Evolutionary conservation across 1,139 yeast species (phyloP).

Genomic region (Saccharomycopsis phalli): DNA sequence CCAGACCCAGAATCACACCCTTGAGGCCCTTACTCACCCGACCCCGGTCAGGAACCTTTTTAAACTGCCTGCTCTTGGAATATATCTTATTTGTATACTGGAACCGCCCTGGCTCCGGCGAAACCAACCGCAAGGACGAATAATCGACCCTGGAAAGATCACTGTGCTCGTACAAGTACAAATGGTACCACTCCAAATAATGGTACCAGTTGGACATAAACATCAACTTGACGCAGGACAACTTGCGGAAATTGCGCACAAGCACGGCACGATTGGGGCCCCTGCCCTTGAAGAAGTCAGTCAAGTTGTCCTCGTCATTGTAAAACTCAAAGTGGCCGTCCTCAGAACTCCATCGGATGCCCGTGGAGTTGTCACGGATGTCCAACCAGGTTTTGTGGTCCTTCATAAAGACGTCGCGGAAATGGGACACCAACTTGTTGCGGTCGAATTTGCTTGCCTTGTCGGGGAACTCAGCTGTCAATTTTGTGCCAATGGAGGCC

Average conservation of each 20-base stretch:
- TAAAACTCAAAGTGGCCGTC: conserved; percentile 9
- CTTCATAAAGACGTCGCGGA: conserved; percentile 14
- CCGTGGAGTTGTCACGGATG: conserved; percentile 11
- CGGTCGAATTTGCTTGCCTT: conserved; percentile 10
- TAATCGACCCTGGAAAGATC: conserved; percentile 7
- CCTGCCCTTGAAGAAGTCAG: conserved; percentile 5
- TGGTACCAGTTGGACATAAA: conserved; percentile 14
- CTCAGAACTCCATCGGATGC: conserved; percentile 8
- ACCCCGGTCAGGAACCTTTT: conserved; percentile 1
- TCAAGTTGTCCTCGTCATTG: conserved; percentile 3
- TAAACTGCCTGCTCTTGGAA: conserved; percentile 9
- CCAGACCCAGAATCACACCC: too few species aligned
- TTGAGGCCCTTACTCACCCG: too few species aligned
- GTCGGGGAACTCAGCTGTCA: conserved; percentile 7
- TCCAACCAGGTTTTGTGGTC: conserved; percentile 17
- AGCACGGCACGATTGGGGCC: conserved; percentile 8
- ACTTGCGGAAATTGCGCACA: conserved; percentile 7
- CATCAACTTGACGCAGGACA: conserved; percentile 14
- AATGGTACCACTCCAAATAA: conserved; percentile 12
- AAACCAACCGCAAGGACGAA: conserved; percentile 1
- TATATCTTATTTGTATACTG: conserved; percentile 5
- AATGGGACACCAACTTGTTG: conserved; percentile 11
- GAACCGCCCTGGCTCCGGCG: conserved; percentile 1
- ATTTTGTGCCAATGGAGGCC: conserved; percentile 7
- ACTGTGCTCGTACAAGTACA: conserved; percentile 10